Base-by-base conservation (phyloP, 331 rosid species). In the Arachis monticola region DNA sequence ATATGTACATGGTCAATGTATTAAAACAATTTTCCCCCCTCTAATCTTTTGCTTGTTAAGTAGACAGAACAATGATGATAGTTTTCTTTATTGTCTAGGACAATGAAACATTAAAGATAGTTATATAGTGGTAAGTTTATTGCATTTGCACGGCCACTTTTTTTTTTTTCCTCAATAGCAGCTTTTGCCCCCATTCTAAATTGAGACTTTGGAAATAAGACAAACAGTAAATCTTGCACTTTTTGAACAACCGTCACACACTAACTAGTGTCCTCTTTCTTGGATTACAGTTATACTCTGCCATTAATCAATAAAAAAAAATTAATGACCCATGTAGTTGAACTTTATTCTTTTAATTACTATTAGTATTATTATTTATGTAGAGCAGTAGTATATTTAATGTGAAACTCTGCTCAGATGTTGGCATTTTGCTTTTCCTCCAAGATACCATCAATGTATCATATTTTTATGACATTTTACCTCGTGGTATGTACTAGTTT, bases 21-120 rank as follows among this genome's bases (percentile, higher is more conserved):
- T 27, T 27, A 27, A 27, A 27, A 27, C 30, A 27, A 27, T 27
- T 1, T 27, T 1, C 30, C 5, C 41, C 41, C 41, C 30, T 55
- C 22, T 64, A 63, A 67, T 69, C 9, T 67, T 47, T 45, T 81
- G 61, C 44, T 66, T 13, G 7, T 51, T 73, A 14, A 48, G 74
- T 38, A 81, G 62, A 74, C 77, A 81, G 62, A 67, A 56, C 79
- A 79, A 79, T 79, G 69, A 82, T 85, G 74, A 63, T 70, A 5
- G 53, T 67, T 59, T 75, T 79, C 81, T 79, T 81, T 84, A 66
- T 78, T 85, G 83, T 78, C 85, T 69, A 12, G 68, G 67, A 65
- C 44, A 40, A 69, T 73, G 82, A 79, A 53, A 67, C 73, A 74
- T 75, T 35, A 51, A 13, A 57, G 70, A 76, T 73, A 41, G 13